These are phyloP conservation scores for Pouteria campechiana DNA, from an alignment of 179 eudicot genomes.

Conservation along the genomic window DNA sequence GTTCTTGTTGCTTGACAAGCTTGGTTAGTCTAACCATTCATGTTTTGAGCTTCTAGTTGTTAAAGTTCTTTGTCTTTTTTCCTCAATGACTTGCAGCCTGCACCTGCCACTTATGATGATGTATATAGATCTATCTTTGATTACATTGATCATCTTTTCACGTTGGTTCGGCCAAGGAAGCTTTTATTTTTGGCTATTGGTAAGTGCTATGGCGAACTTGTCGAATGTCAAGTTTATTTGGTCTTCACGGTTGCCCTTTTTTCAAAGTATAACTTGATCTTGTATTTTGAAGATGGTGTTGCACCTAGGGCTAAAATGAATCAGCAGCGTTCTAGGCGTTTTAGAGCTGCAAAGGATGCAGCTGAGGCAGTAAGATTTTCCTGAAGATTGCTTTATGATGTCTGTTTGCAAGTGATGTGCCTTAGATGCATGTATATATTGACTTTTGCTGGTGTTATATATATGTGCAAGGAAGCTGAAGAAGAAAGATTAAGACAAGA, in stretches of 20 bases:
- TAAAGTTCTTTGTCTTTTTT: conserved; percentile 1
- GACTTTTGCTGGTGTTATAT: conserved; percentile 5
- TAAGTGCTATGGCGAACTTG: conserved; percentile 21
- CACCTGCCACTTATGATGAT: conserved; percentile 80
- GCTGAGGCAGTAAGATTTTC: conserved; percentile 70
- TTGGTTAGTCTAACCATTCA: too few relatives aligned
- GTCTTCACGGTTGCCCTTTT: neutral
- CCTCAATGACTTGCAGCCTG: conserved; percentile 49
- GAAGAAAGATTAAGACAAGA: conserved; percentile 64
- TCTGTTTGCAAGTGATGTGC: too few relatives aligned
- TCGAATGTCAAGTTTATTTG: too few relatives aligned
- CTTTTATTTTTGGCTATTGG: conserved; percentile 96
- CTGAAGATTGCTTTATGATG: neutral
- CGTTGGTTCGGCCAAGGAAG: conserved; percentile 91
- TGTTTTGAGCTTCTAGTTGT: too few relatives aligned
- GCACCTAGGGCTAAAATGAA: conserved; percentile 99
- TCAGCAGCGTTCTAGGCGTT: conserved; percentile 94
- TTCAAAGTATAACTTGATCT: conserved; percentile 3
- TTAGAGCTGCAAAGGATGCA: conserved; percentile 98
- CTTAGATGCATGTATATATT: too few relatives aligned
- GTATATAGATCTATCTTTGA: conserved; percentile 84
- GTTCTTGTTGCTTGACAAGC: too few relatives aligned
- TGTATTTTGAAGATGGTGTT: conserved; percentile 65
- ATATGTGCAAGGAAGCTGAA: conserved; percentile 58
- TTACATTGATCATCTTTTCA: conserved; percentile 81